Conservation (phyloP, 257 asterid species). For the Primulina eburnea region DNA sequence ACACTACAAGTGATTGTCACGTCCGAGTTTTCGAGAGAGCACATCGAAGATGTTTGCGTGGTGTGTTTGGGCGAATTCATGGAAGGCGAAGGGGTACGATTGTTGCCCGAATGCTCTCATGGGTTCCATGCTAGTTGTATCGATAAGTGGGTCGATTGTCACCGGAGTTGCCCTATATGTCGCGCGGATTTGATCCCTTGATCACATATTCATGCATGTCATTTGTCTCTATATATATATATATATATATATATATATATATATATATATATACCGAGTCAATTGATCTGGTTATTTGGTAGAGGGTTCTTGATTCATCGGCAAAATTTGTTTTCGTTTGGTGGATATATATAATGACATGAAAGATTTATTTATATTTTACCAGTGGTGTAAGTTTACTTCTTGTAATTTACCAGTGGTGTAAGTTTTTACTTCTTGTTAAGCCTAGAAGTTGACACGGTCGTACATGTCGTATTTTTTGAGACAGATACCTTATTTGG, state of each 20-base stretch:
- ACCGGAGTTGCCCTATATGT: constrained; percentile 54
- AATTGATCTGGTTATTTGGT: not conserved
- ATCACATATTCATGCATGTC: not conserved
- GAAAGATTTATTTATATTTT: too few relatives aligned
- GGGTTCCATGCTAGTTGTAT: constrained; percentile 37
- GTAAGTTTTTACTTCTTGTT: too few relatives aligned
- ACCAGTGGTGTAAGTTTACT: too few relatives aligned
- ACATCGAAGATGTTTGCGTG: constrained; percentile 43
- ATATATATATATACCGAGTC: not conserved
- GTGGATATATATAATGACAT: not conserved
- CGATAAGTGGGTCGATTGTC: constrained; percentile 47
- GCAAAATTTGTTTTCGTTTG: not conserved
- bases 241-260: too few relatives aligned
- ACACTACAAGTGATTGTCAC: constrained; percentile 32
- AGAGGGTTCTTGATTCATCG: not conserved
- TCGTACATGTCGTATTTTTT: too few relatives aligned
- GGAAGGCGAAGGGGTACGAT: constrained; percentile 31
- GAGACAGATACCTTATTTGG: too few relatives aligned
- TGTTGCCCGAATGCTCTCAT: constrained; percentile 36
- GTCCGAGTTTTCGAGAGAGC: constrained; percentile 26
- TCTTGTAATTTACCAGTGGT: too few relatives aligned
- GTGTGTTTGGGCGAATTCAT: constrained; percentile 43
- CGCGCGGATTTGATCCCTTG: constrained; percentile 38
- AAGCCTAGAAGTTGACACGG: not conserved
- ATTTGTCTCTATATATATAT: too few relatives aligned